Conservation (phyloP, 805 yeast genomes). For the Suhomyces emberorum region DNA sequence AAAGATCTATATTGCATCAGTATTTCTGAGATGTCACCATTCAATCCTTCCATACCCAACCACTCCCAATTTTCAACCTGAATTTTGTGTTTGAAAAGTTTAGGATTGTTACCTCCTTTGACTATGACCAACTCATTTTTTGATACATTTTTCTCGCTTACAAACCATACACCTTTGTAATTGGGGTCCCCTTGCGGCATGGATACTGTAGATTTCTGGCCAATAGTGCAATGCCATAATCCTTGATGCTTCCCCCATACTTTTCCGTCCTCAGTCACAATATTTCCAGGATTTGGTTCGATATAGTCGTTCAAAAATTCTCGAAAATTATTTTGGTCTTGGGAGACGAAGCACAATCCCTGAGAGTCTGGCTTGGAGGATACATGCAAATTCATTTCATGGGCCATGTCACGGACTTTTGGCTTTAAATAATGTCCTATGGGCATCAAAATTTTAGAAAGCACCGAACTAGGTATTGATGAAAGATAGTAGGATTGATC, state of each 20-base stretch:
- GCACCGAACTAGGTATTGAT: slow-evolving; percentile 47
- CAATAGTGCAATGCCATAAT: slow-evolving; percentile 92
- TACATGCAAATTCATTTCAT: slow-evolving; percentile 48
- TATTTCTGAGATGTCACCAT: slow-evolving; percentile 19
- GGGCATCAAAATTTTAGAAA: slow-evolving; percentile 65
- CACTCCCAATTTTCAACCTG: slow-evolving; percentile 48
- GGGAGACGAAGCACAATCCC: slow-evolving; percentile 88
- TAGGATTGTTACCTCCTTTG: slow-evolving; percentile 58
- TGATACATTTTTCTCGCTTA: slow-evolving; percentile 61
- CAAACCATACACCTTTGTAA: slow-evolving; percentile 81
- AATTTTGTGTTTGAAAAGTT: slow-evolving; percentile 47
- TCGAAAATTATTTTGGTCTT: slow-evolving; percentile 57
- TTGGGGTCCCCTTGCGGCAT: slow-evolving; percentile 87
- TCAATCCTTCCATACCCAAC: slow-evolving; percentile 20
- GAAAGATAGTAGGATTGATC: slow-evolving; percentile 93
- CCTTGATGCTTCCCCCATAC: slow-evolving; percentile 84
- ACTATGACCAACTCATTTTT: slow-evolving; percentile 79
- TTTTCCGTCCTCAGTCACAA: slow-evolving; percentile 70
- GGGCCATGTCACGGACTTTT: slow-evolving; percentile 67
- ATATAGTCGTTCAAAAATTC: slow-evolving; percentile 75
- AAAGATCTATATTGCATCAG: slow-evolving; percentile 71
- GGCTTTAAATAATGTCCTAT: slow-evolving; percentile 77
- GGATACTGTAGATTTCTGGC: slow-evolving; percentile 75
- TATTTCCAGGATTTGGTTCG: slow-evolving; percentile 69
- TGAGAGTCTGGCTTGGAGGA: slow-evolving; percentile 89